Base-by-base conservation (phyloP, 352 stramenopile genomes). In the Aphanomyces cochlioides region DNA sequence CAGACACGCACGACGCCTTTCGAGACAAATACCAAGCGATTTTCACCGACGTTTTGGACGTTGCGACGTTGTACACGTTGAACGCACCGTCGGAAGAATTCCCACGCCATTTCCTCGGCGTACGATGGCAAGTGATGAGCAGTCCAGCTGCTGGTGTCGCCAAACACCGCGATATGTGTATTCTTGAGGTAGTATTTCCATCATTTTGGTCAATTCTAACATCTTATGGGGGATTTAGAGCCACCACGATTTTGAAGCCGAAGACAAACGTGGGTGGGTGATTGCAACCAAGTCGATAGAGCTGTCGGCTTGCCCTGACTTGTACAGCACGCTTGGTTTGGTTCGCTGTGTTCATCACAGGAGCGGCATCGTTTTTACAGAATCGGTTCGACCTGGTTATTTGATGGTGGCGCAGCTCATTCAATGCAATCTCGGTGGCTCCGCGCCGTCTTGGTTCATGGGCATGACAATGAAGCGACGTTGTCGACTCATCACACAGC, bases 311-410 rank as follows among this genome's bases (percentile, higher is more conserved):
- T 89, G 81, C 45, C 82, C 82, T 2, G 81, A 90, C 56, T 54
- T 90, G 15, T 72, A 82, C 68, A 67, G 58, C 60, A 73, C 77
- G 38, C 79, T 84, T 28, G 74, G 60, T n/a, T 76, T 88, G 56
- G 81, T 92, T 15, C 79, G 84, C 7, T 82, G 77, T 56, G 88
- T 77, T 63, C 81, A 89, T 48, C 88, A 92, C 75, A 77, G 89
- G 72, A 80, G 82, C 19, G 84, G 84, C 37, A 77, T 88, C 73
- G 84, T 92, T 5, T 89, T 92, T 72, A 74, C 89, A 39, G 84
- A 92, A 72, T 83, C 78, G 40, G 80, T 89, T 7, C 73, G 77
- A 3, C 73, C 74, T 0, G 84, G 84, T 1, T 88, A 79, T 56
- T 68, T 92, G 39, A 79, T 89, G 47, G 81, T 83, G 28, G 88